phyloP scores from a whole-genome alignment of 1,284 basidiomycete species.

The Boletus mariae region DNA sequence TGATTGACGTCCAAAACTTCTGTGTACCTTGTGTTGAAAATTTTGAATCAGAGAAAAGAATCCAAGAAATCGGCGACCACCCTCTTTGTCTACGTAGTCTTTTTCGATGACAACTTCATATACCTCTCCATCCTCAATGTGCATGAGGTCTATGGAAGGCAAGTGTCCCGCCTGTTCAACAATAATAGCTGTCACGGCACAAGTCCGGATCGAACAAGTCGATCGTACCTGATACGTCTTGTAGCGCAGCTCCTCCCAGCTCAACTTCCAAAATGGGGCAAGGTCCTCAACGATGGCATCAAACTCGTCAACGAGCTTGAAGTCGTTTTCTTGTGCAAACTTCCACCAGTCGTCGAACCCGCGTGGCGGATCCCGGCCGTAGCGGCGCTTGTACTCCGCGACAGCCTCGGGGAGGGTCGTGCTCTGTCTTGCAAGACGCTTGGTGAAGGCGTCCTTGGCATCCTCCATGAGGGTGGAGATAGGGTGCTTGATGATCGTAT shows the following conservation, averaged over 20 bases:
- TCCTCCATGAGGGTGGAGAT: slow-evolving; percentile 80
- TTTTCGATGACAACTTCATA: slow-evolving; percentile 59
- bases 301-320: slow-evolving; percentile 90
- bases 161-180: slow-evolving; percentile 62
- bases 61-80: slow-evolving; percentile 72
- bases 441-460: slow-evolving; percentile 64
- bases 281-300: slow-evolving; percentile 78
- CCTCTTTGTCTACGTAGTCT: slow-evolving; percentile 60
- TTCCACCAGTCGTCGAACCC: slow-evolving; percentile 90
- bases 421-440: slow-evolving; percentile 72
- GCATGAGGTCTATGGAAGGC: slow-evolving; percentile 79
- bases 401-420: slow-evolving; percentile 74
- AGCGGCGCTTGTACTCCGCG: slow-evolving; percentile 73
- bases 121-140: slow-evolving; percentile 63
- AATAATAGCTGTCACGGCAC: slow-evolving; percentile 1
- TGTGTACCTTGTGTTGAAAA: slow-evolving; percentile 62
- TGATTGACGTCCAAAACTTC: slow-evolving; percentile 6
- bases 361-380: slow-evolving; percentile 72
- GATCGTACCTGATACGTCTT: slow-evolving; percentile 62
- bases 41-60: slow-evolving; percentile 72
- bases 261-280: slow-evolving; percentile 74
- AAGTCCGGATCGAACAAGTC: neutral
- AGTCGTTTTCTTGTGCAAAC: slow-evolving; percentile 71
- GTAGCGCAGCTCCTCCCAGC: slow-evolving; percentile 67
- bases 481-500: slow-evolving; percentile 53